Conservation (phyloP, 345 rosid genomes). For the Brassica incana region DNA sequence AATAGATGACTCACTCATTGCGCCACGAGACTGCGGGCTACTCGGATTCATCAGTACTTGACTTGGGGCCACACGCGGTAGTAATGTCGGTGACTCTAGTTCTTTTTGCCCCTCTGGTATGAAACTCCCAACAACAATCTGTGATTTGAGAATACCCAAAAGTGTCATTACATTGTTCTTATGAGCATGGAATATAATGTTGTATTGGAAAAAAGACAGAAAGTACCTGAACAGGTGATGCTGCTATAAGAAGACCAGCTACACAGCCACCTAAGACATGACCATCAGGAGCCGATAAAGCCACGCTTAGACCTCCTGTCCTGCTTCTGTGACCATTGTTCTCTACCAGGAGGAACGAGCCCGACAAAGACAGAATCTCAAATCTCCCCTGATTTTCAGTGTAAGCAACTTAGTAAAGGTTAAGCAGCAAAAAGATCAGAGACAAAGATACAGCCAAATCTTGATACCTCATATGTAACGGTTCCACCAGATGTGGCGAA, state of each 20-base stretch:
- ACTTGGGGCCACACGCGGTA: conserved; percentile 25
- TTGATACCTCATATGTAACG: conserved; percentile 75
- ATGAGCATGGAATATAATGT: not conserved
- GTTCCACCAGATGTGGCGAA: conserved; percentile 66
- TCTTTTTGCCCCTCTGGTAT: conserved; percentile 53
- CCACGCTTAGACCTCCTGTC: conserved; percentile 71
- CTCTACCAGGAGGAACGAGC: conserved; percentile 58
- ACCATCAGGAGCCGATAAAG: conserved; percentile 83
- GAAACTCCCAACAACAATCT: conserved; percentile 76
- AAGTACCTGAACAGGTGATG: conserved; percentile 77
- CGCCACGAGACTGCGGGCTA: conserved; percentile 64
- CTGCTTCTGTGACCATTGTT: conserved; percentile 49
- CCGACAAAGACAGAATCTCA: conserved; percentile 81
- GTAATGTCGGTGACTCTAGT: conserved; percentile 1
- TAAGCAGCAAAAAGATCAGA: conserved; percentile 9
- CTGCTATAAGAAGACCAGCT: conserved; percentile 90
- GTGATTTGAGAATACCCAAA: conserved; percentile 13
- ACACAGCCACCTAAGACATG: conserved; percentile 85
- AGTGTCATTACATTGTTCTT: not conserved
- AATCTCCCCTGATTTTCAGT: conserved; percentile 65
- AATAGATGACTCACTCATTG: conserved; percentile 65
- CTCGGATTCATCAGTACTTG: conserved; percentile 33
- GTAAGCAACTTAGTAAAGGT: not conserved
- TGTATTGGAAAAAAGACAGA: conserved; percentile 2
- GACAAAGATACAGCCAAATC: not conserved